phyloP scores from a whole-genome alignment of 805 yeast genomes.

The Sugiyamaella smithiae region DNA sequence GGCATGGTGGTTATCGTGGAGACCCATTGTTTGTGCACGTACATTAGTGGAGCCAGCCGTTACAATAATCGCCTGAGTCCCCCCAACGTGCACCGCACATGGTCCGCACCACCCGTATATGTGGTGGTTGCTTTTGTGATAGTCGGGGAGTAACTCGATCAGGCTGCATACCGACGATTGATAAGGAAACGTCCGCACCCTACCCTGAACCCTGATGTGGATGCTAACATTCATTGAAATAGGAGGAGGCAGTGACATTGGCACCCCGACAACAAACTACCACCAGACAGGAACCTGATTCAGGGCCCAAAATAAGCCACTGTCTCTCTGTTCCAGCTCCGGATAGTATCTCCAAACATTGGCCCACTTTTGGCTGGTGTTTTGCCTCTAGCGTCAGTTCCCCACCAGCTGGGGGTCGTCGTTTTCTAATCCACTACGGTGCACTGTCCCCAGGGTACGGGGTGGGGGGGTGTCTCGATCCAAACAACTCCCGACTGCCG shows the following conservation, averaged over 20 bases:
- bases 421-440: neutral
- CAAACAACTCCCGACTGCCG: constrained; percentile 3
- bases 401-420: neutral
- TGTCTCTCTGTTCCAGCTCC: no score
- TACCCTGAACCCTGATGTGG: neutral
- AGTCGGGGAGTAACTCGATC: neutral
- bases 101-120: neutral
- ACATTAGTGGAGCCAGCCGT: no score
- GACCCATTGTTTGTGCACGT: no score
- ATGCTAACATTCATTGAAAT: neutral
- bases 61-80: no score
- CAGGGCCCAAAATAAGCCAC: neutral
- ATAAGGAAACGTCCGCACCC: constrained; percentile 2
- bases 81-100: neutral
- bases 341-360: no score
- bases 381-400: neutral
- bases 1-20: no score
- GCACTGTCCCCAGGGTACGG: neutral
- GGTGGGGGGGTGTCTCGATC: constrained; percentile 1
- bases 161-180: constrained; percentile 4
- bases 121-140: constrained; percentile 2
- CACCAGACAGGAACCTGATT: neutral
- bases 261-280: neutral
- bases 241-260: neutral
- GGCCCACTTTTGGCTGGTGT: no score